Percentiles rank a stretch among this genome's conserved stretches.
Evolutionary conservation across 2,329 filamentous ascomycete genomes (phyloP).

Genomic region (Leptoxyphium fumago): DNA sequence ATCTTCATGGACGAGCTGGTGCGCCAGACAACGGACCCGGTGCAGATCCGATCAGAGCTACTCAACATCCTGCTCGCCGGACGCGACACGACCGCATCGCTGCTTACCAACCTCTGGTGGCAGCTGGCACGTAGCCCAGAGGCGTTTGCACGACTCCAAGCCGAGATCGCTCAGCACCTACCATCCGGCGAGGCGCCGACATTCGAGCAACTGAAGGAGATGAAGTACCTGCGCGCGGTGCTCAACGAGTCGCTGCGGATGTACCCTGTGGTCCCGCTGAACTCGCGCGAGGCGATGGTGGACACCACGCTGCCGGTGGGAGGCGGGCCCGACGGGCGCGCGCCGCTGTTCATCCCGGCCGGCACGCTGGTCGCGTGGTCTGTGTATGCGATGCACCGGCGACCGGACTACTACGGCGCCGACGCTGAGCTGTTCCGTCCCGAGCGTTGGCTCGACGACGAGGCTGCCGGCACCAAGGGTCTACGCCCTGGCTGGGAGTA

Average conservation of each 20-base stretch:
- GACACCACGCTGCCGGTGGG: constrained; percentile 62
- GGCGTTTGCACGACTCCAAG: constrained; percentile 11
- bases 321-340: constrained; percentile 35
- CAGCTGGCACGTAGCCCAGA: constrained; percentile 17
- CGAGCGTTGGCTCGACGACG: constrained; percentile 24
- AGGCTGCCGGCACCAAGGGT: constrained; percentile 15
- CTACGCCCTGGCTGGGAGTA: constrained; percentile 22
- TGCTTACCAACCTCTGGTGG: constrained; percentile 33
- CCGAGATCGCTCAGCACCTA: constrained; percentile 6
- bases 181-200: constrained; percentile 25
- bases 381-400: constrained; percentile 58
- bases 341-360: constrained; percentile 51
- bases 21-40: constrained; percentile 30
- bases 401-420: constrained; percentile 34
- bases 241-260: constrained; percentile 66
- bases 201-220: constrained; percentile 20
- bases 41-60: constrained; percentile 33
- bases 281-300: constrained; percentile 54
- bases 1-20: constrained; percentile 36
- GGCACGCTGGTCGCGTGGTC: constrained; percentile 53
- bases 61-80: constrained; percentile 39
- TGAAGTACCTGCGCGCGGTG: constrained; percentile 36
- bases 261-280: constrained; percentile 67
- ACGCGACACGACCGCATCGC: constrained; percentile 39
- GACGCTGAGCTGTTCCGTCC: constrained; percentile 29